These are phyloP conservation scores for Collybia nuda DNA, from an alignment of 768 basidiomycete genomes.

Conservation along the genomic window DNA sequence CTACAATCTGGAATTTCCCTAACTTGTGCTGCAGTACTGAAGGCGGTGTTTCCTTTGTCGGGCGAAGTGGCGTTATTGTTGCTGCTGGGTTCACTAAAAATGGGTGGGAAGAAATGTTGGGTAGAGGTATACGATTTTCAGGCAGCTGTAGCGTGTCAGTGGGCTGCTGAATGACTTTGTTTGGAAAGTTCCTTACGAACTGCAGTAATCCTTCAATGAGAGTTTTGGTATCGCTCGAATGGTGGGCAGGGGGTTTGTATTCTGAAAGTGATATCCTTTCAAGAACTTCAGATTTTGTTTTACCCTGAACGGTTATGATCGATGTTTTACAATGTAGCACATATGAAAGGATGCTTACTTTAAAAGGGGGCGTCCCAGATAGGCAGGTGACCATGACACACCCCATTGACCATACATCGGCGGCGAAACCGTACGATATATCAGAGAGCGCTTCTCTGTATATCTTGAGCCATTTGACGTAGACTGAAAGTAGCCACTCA, in stretches of 20 bases:
- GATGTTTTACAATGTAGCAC: conserved; percentile 1
- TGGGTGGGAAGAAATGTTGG: conserved; percentile 10
- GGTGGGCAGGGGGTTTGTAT: conserved; percentile 21
- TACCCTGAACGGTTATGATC: conserved; percentile 13
- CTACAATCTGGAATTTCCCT: no score
- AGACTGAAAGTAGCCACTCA: conserved; percentile 18
- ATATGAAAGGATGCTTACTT: conserved; percentile 20
- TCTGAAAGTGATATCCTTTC: conserved; percentile 19
- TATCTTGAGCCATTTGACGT: neutral
- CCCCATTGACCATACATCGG: conserved; percentile 51
- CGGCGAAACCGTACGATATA: conserved; percentile 29
- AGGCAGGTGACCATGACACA: conserved; percentile 37
- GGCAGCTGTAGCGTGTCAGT: conserved; percentile 7
- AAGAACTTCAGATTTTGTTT: conserved; percentile 15
- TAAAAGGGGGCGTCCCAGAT: conserved; percentile 30
- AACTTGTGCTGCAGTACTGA: neutral
- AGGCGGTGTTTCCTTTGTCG: neutral
- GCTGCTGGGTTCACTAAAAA: conserved; percentile 7
- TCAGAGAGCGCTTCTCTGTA: conserved; percentile 38
- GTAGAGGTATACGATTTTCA: conserved; percentile 15
- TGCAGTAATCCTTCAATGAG: conserved; percentile 27
- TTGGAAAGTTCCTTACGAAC: conserved; percentile 16
- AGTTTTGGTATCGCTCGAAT: conserved; percentile 22
- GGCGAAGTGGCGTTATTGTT: conserved; percentile 6
- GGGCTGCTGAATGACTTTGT: neutral